Percentiles rank a stretch among this genome's conserved stretches.
Conservation (phyloP, 306 rosid species). For the Mimosa pudica region DNA sequence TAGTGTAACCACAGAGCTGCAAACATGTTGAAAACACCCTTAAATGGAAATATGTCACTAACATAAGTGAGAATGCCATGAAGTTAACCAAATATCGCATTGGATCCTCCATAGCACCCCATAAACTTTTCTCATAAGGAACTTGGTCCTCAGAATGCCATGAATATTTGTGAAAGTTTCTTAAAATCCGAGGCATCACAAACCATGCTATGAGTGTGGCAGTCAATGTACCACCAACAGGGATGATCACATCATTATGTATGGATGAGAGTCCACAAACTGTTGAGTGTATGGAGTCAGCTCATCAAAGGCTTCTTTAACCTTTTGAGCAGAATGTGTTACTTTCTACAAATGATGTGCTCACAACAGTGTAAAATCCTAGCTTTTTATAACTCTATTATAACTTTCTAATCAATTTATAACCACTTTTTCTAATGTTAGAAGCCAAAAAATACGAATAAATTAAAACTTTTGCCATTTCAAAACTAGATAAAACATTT, state of each 20-base stretch:
- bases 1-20: conserved; percentile 6
- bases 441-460: too few relatives aligned
- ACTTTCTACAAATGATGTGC: conserved; percentile 31
- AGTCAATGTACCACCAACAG: conserved; percentile 61
- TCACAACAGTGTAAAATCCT: too few relatives aligned
- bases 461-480: too few relatives aligned
- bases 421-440: too few relatives aligned
- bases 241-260: conserved; percentile 59
- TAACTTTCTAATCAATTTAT: too few relatives aligned
- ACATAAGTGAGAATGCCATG: conserved; percentile 86
- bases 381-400: too few relatives aligned
- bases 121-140: conserved; percentile 83
- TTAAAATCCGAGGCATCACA: conserved; percentile 82
- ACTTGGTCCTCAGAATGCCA: conserved; percentile 39
- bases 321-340: conserved; percentile 60
- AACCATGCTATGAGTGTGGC: conserved; percentile 80
- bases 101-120: conserved; percentile 97
- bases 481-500: too few relatives aligned
- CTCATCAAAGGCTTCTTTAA: conserved; percentile 63
- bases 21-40: conserved; percentile 3
- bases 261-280: conserved; percentile 69
- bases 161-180: conserved; percentile 75
- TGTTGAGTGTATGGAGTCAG: conserved; percentile 65
- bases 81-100: conserved; percentile 77
- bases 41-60: conserved; percentile 41